These are phyloP conservation scores for Trichoderma breve DNA, from an alignment of 2,329 filamentous ascomycete genomes.

Conservation along the genomic window DNA sequence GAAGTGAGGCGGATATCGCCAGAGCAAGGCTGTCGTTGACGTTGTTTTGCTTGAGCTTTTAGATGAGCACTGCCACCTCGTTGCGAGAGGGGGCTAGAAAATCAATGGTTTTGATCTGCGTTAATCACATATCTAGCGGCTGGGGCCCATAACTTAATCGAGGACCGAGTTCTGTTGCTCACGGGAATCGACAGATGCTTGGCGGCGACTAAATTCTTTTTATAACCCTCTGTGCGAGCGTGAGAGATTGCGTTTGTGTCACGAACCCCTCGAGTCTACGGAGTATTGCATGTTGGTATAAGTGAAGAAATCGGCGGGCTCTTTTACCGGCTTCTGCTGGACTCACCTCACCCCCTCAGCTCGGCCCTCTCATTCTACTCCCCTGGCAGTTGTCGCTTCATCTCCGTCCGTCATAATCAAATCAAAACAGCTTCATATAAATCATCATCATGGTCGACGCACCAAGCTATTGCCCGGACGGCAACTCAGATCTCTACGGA, in stretches of 20 bases:
- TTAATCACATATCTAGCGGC: conserved; percentile 18
- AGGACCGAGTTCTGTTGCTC: background rate
- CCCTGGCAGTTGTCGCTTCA: background rate
- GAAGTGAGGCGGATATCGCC: background rate
- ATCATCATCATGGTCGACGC: background rate
- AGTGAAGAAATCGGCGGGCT: background rate
- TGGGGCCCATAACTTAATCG: conserved; percentile 11
- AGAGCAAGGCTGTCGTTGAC: background rate
- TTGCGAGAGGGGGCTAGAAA: background rate
- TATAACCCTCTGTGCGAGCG: background rate
- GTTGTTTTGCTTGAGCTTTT: background rate
- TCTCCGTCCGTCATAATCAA: background rate
- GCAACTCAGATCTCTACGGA: conserved; percentile 31
- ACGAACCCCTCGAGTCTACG: background rate
- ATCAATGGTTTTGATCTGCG: background rate
- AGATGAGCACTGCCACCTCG: background rate
- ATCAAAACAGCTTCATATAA: background rate
- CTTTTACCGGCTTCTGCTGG: background rate
- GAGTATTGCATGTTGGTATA: background rate
- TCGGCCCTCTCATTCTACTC: background rate
- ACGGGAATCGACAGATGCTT: background rate
- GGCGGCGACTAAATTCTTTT: background rate
- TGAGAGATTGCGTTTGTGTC: background rate
- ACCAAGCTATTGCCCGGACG: conserved; percentile 6
- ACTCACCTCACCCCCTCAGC: background rate